These are phyloP conservation scores for Breviolum minutum DNA, from an alignment of 73 alveolate genomes.

Conservation along the genomic window DNA sequence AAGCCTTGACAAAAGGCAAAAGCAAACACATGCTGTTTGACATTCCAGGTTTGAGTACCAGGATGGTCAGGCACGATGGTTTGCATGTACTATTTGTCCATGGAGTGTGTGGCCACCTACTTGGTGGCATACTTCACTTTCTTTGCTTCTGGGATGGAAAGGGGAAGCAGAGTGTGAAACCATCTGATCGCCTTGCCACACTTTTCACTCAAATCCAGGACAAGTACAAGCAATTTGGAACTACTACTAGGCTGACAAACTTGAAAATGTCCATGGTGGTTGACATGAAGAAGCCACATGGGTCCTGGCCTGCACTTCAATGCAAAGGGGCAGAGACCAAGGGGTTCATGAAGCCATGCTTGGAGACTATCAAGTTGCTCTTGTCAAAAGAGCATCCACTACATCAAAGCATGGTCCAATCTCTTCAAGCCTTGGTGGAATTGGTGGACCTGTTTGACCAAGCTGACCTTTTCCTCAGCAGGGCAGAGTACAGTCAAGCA, in stretches of 20 bases:
- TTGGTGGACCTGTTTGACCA: not conserved
- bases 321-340: conserved; percentile 10
- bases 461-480: not conserved
- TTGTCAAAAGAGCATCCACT: not conserved
- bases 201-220: not conserved
- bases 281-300: conserved; percentile 9
- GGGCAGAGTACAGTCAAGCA: not conserved
- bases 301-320: not conserved
- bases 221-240: not conserved
- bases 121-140: not conserved
- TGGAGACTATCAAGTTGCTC: not conserved
- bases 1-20: not conserved
- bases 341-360: not conserved
- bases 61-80: conserved; percentile 28
- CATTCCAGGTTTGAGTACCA: not conserved
- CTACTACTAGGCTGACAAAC: conserved; percentile 20
- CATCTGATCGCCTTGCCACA: conserved; percentile 10
- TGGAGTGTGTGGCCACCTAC: not conserved
- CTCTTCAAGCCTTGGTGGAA: not conserved
- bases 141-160: not conserved
- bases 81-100: conserved; percentile 16
- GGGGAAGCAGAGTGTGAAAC: not conserved
- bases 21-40: not conserved
- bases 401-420: not conserved
- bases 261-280: not conserved